Conservation (phyloP, 2,329 filamentous ascomycete genomes). For the Zymoseptoria ardabiliae region DNA sequence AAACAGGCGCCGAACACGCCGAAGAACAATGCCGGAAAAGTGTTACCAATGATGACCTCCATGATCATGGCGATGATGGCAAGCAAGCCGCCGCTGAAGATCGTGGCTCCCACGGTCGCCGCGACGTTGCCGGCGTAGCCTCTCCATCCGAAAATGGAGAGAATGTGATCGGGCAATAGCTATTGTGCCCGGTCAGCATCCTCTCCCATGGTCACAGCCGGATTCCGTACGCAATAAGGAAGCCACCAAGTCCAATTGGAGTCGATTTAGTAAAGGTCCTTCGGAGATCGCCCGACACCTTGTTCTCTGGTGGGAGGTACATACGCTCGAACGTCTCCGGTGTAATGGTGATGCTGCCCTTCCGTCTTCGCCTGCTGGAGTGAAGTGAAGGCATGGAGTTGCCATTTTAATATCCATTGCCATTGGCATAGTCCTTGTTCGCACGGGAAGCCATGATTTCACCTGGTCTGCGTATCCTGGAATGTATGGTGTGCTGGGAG, state of each 20-base stretch:
- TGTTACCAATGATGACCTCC: constrained; percentile 32
- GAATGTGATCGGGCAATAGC: constrained; percentile 13
- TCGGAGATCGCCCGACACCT: constrained; percentile 13
- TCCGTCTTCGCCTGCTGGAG: constrained; percentile 12
- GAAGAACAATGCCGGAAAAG: constrained; percentile 21
- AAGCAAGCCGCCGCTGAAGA: constrained; percentile 30
- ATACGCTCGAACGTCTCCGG: constrained; percentile 20
- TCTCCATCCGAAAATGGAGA: constrained; percentile 17
- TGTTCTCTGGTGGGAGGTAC: constrained; percentile 16
- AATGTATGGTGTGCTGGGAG: not conserved
- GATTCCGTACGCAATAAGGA: constrained; percentile 10
- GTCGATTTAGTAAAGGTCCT: constrained; percentile 13
- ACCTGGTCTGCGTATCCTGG: not conserved
- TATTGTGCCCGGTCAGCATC: too few relatives aligned
- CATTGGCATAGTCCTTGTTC: constrained; percentile 6
- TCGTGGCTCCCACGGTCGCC: constrained; percentile 26
- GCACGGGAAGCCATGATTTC: not conserved
- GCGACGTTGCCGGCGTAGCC: constrained; percentile 12
- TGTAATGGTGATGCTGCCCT: constrained; percentile 14
- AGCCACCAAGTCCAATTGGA: constrained; percentile 14
- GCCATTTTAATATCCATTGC: constrained; percentile 1
- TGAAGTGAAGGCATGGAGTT: constrained; percentile 6
- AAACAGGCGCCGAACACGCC: constrained; percentile 21
- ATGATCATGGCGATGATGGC: constrained; percentile 27
- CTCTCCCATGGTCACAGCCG: too few relatives aligned